Evolutionary conservation across 2,329 filamentous ascomycete species (phyloP).

Genomic region (Botrytis fragariae): DNA sequence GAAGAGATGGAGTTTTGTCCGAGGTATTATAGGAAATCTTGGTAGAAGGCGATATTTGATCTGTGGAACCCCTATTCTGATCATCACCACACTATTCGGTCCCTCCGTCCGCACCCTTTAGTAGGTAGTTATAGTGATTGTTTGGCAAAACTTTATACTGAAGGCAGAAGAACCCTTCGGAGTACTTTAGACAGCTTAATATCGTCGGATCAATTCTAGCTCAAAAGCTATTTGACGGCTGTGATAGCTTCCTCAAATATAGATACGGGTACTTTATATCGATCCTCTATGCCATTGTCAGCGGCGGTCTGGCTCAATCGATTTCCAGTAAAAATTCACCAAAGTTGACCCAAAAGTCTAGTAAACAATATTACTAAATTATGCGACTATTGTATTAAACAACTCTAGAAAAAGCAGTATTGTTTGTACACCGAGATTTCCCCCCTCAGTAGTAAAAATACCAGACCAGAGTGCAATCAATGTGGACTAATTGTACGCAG

Average conservation of each 20-base stretch:
- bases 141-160: not conserved
- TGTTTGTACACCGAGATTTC: not conserved
- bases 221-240: not conserved
- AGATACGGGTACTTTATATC: not conserved
- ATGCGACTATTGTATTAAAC: not conserved
- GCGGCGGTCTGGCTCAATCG: not conserved
- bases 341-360: not conserved
- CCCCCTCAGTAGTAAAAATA: not conserved
- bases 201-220: not conserved
- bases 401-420: not conserved
- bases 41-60: conserved; percentile 4
- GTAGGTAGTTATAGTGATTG: not conserved
- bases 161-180: not conserved
- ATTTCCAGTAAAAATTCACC: not conserved
- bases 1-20: not conserved
- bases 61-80: conserved; percentile 7
- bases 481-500: not conserved
- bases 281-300: not conserved
- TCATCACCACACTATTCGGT: not conserved
- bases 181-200: not conserved
- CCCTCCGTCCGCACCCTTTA: not conserved
- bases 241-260: not conserved
- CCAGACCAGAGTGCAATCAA: not conserved
- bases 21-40: conserved; percentile 5
- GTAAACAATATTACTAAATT: not conserved